phyloP scores from a whole-genome alignment of 768 basidiomycete species.

The Calocera viscosa region DNA sequence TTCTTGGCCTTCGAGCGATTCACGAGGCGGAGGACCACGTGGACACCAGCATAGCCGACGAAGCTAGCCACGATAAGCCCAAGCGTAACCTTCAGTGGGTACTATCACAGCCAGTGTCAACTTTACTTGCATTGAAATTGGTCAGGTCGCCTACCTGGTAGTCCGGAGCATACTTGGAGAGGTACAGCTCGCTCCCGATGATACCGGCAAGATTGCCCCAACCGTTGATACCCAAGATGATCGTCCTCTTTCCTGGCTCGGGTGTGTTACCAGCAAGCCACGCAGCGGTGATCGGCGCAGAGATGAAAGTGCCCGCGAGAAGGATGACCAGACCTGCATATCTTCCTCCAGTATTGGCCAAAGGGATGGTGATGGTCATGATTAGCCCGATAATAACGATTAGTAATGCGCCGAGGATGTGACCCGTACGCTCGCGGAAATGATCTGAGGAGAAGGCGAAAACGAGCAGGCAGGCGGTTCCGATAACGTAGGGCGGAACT shows the following conservation, averaged over 20 bases:
- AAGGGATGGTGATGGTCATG: not conserved
- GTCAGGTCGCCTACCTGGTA: conserved; percentile 8
- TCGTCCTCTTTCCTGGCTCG: conserved; percentile 13
- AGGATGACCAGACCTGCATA: not conserved
- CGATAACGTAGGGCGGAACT: conserved; percentile 17
- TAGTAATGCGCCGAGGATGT: conserved; percentile 16
- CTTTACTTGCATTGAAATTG: not conserved
- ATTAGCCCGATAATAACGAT: not conserved
- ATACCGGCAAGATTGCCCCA: conserved; percentile 14
- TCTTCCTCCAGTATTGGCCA: not conserved
- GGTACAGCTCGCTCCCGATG: conserved; percentile 14
- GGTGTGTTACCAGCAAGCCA: conserved; percentile 14
- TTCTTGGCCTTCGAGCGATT: conserved; percentile 12
- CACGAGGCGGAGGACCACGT: conserved; percentile 9
- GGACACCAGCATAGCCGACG: conserved; percentile 10
- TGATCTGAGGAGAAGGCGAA: conserved; percentile 26
- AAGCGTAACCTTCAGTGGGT: conserved; percentile 15
- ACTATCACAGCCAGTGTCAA: not conserved
- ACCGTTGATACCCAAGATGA: conserved; percentile 16
- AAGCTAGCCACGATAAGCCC: conserved; percentile 12
- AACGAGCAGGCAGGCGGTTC: conserved; percentile 19
- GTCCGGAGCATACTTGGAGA: conserved; percentile 13
- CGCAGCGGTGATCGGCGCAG: not conserved
- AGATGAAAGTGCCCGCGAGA: not conserved
- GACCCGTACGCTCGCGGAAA: conserved; percentile 23